These are phyloP conservation scores for Fonsecaea multimorphosa DNA, from an alignment of 2,329 filamentous ascomycete genomes.

Conservation along the genomic window DNA sequence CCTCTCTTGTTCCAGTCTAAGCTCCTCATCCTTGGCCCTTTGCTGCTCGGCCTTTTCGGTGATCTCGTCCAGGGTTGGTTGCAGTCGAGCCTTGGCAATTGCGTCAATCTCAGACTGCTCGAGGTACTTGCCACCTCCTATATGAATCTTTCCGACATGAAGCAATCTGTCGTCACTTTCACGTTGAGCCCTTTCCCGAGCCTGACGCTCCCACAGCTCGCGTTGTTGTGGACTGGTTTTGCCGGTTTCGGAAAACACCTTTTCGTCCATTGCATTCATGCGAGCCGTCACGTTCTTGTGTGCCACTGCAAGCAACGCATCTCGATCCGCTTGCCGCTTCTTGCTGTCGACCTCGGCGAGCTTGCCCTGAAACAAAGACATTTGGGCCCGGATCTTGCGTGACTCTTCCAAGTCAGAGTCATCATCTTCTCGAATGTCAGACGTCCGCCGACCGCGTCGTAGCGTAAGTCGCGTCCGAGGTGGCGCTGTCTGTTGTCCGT, in stretches of 20 bases:
- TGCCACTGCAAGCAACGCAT: conserved; percentile 75
- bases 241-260: conserved; percentile 76
- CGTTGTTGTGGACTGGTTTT: conserved; percentile 70
- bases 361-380: conserved; percentile 75
- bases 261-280: conserved; percentile 81
- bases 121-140: conserved; percentile 83
- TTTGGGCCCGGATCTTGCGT: conserved; percentile 75
- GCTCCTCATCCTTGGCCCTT: conserved; percentile 68
- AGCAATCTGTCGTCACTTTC: conserved; percentile 67
- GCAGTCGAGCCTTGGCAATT: conserved; percentile 76
- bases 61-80: conserved; percentile 85
- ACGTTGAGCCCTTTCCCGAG: conserved; percentile 70
- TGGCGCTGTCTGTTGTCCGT: conserved; percentile 64
- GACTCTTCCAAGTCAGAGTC: conserved; percentile 72
- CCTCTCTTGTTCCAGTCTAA: conserved; percentile 68
- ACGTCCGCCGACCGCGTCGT: conserved; percentile 64
- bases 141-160: conserved; percentile 65
- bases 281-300: conserved; percentile 83
- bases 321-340: conserved; percentile 77
- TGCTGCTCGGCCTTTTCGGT: conserved; percentile 76
- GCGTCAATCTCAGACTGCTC: conserved; percentile 77
- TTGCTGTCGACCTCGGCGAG: conserved; percentile 72
- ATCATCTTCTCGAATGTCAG: conserved; percentile 62
- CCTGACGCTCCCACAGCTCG: conserved; percentile 80
- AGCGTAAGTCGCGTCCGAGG: conserved; percentile 59